A percentile compares a stretch with the other conserved stretches of the same genome.
Conservation (phyloP, 2,329 filamentous ascomycete genomes). For the Colletotrichum ledebouriae region DNA sequence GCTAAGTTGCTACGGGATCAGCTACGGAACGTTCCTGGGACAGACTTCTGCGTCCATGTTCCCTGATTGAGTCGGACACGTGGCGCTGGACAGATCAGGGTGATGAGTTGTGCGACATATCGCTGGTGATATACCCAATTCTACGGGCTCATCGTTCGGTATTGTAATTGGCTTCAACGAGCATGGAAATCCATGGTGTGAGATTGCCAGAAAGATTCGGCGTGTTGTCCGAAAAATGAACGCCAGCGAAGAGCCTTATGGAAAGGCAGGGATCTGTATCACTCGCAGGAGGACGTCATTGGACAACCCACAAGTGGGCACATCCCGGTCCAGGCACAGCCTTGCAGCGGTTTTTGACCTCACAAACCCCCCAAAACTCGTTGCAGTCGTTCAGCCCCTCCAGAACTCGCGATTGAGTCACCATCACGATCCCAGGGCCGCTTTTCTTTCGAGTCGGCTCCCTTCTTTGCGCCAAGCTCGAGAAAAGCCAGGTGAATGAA, state of each 20-base stretch:
- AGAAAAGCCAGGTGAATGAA: conserved; percentile 43
- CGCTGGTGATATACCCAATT: not conserved
- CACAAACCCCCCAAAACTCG: conserved; percentile 41
- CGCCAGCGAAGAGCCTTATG: conserved; percentile 23
- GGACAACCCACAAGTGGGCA: conserved; percentile 17
- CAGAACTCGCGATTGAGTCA: conserved; percentile 42
- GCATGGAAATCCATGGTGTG: too few relatives aligned
- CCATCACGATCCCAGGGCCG: conserved; percentile 33
- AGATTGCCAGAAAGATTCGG: too few relatives aligned
- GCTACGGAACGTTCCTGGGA: too few relatives aligned
- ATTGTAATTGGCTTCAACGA: too few relatives aligned
- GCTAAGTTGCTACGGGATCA: too few relatives aligned
- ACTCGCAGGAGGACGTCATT: conserved; percentile 21
- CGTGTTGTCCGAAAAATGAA: conserved; percentile 1
- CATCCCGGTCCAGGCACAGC: conserved; percentile 37
- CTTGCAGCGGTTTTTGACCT: conserved; percentile 41
- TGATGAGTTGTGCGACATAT: conserved; percentile 3
- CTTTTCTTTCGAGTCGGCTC: conserved; percentile 36
- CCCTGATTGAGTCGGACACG: too few relatives aligned
- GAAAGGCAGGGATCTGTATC: conserved; percentile 28
- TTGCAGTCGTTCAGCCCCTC: conserved; percentile 38
- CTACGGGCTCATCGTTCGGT: too few relatives aligned
- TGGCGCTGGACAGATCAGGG: not conserved
- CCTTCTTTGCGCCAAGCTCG: conserved; percentile 33
- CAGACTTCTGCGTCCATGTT: too few relatives aligned